Base-by-base conservation (phyloP, 306 rosid genomes). In the Cicer arietinum region DNA sequence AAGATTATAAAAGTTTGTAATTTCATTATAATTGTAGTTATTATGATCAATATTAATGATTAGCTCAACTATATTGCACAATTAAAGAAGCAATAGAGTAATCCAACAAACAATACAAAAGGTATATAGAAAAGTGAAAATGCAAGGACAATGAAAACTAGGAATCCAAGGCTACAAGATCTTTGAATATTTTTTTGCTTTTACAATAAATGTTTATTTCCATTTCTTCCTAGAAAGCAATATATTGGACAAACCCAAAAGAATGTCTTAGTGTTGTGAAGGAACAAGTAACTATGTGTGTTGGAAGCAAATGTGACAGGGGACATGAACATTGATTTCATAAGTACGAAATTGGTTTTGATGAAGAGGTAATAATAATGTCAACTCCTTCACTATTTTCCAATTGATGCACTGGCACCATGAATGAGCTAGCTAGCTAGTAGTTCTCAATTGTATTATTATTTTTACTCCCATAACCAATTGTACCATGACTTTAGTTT, bases 251-350 rank as follows among this genome's bases (percentile, higher is more conserved):
- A 77, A 71, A 66, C 16, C 47, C 76, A 66, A 44, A 44, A 72
- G 73, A 82, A 77, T 77, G 68, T 67, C 59, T 8, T 66, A 58
- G 62, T 58, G 65, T 47, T 46, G 75, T 47, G 8, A 77, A 71
- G 13, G 61, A 66, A 72, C 40, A 67, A 72, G 82, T 43, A 60
- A 78, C 40, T 51, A 13, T 59, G 79, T 59, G 63, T 40, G 61
- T 73, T 67, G 2, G 30, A 58, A 46, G 66, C 48, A 59, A 77
- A 30, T 60, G 71, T 57, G n/a, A 73, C 42, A 66, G 74, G 50
- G 77, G 50, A 69, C 80, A 83, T 45, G 2, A 48, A 78, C 74
- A 83, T 78, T 83, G 66, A 83, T 83, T 61, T 69, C 53, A 39
- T 8, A 2, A 20, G 80, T 78, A 78, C 80, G 35, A 67, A 77